These are phyloP conservation scores for Pseudoneurospora amorphoporcata DNA, from an alignment of 495 filamentous ascomycete species.

Conservation along the genomic window DNA sequence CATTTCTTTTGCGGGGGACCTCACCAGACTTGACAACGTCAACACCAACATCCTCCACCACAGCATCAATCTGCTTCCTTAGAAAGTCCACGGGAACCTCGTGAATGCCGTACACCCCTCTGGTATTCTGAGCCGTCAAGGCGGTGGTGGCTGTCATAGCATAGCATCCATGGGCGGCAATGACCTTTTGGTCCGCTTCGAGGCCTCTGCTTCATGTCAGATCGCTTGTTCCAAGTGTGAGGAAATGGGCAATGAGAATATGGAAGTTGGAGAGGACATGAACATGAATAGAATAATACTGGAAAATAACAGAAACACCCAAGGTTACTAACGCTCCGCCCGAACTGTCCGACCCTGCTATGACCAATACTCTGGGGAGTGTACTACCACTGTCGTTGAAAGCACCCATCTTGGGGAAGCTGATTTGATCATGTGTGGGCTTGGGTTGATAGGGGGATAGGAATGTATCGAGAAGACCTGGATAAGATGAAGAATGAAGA, in stretches of 20 bases:
- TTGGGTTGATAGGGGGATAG: neutral
- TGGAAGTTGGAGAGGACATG: neutral
- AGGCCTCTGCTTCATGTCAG: conserved; percentile 55
- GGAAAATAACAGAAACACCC: neutral
- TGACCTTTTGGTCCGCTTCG: conserved; percentile 92
- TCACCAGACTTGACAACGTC: conserved; percentile 89
- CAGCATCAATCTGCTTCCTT: conserved; percentile 72
- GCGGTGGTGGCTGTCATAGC: conserved; percentile 96
- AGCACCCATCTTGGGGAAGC: neutral
- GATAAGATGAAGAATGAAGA: neutral
- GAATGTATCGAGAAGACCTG: neutral
- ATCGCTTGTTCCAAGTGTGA: conserved; percentile 4
- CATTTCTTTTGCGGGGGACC: conserved; percentile 3
- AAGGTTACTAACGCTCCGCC: conserved; percentile 64
- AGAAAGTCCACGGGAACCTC: conserved; percentile 69
- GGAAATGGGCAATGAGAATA: neutral
- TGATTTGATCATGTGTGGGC: neutral
- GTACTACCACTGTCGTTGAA: neutral
- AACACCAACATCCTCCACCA: conserved; percentile 70
- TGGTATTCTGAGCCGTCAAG: conserved; percentile 88
- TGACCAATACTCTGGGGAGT: conserved; percentile 52
- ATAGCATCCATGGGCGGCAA: conserved; percentile 85
- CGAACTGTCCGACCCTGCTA: conserved; percentile 85
- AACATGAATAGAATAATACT: neutral
- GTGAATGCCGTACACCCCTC: conserved; percentile 73